Evolutionary conservation across 176 grass and related monocot genomes (phyloP), one percentile per base, ranked within the genome.

Genomic region (Canna indica): DNA sequence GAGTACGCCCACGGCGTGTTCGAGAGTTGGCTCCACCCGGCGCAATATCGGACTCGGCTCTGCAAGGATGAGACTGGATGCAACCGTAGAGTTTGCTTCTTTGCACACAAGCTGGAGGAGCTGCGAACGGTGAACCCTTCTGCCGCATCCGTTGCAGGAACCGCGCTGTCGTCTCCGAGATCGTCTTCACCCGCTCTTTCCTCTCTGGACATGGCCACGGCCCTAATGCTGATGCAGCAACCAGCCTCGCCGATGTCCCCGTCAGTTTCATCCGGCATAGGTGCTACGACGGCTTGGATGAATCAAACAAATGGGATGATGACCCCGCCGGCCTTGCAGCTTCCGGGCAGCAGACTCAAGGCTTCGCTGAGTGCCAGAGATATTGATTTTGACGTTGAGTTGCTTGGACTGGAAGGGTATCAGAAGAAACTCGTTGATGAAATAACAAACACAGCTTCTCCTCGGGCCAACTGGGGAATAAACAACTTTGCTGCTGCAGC

Each of bases 191-290:
- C 45, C 10, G 69, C 26, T 18, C 45, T 53, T 15, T 71, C 69
- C 30, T 71, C 69, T 31, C 48, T 71, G 45, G 69, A 71, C 69
- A 71, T 71, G 69, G 69, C 69, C 31, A 71, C 47, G 69, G 69
- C 69, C 11, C 33, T 71, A 47, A 54, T 53, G 45, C 42, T 71
- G 69, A 54, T 71, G 46, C 69, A 71, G 69, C 47, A 71, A 10
- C 47, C 69, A 1, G 47, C 28, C 1, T 71, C 69, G 9, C 69
- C 69, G 24, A 52, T 71, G 69, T 25, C 69, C 18, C 30, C 69
- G 2, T 69, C 67, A 17, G 36, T 11, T 47, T 69, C 67, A 3
- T 69, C 67, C 15, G 67, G 67, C 13, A 17, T 69, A 9, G 59
- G 59, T 12, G 30, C 30, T 33, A 36, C 15, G 1, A 48, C 70